phyloP scores from a whole-genome alignment of 2,329 filamentous ascomycete species.

The Penicillium janthinellum region DNA sequence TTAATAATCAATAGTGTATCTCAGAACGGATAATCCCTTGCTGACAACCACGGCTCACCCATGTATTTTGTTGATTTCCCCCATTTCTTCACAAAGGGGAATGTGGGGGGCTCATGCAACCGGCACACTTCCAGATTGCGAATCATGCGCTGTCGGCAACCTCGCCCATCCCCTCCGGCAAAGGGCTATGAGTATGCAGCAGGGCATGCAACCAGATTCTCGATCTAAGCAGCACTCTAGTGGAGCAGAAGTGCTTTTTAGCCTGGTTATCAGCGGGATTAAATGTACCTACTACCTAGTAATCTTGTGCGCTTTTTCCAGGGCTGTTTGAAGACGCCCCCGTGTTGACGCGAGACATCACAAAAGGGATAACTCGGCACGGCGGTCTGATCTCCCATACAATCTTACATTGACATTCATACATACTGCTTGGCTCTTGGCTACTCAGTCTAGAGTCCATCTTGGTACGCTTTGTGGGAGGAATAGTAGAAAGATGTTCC shows the following conservation, averaged over 20 bases:
- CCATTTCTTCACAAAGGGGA: conserved; percentile 4
- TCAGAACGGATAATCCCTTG: not conserved
- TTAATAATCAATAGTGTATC: not conserved
- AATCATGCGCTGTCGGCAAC: conserved; percentile 14
- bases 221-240: conserved; percentile 7
- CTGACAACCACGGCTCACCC: not conserved
- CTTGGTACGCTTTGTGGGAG: too few relatives aligned
- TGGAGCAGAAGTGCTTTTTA: conserved; percentile 1
- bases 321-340: not conserved
- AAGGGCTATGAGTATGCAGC: not conserved
- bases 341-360: conserved; percentile 24
- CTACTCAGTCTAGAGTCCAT: not conserved
- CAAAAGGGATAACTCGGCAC: conserved; percentile 21
- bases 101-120: conserved; percentile 17
- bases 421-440: not conserved
- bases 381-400: conserved; percentile 10
- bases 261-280: not conserved
- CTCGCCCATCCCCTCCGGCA: conserved; percentile 5
- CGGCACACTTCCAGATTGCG: conserved; percentile 11
- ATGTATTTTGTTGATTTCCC: not conserved
- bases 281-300: not conserved
- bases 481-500: too few relatives aligned
- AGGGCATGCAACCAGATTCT: not conserved
- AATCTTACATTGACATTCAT: not conserved
- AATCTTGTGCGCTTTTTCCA: not conserved